Conservation (phyloP, 2,329 filamentous ascomycete species). For the Pseudogymnoascus sp. region DNA sequence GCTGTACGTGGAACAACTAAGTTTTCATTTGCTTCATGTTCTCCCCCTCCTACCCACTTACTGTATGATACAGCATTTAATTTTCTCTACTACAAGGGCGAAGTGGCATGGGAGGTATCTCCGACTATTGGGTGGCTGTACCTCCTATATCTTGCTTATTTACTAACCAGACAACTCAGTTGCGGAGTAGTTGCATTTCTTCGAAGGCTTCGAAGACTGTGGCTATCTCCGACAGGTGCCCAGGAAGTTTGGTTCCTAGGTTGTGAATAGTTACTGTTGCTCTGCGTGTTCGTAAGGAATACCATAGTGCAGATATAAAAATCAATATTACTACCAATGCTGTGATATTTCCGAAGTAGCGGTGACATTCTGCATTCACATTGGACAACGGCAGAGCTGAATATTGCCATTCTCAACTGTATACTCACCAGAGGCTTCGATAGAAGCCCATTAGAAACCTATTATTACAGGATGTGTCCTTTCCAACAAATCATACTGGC, state of each 20-base stretch:
- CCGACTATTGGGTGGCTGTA: not conserved
- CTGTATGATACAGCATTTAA: not conserved
- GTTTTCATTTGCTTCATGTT: not conserved
- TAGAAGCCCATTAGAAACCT: not conserved
- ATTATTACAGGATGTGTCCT: not conserved
- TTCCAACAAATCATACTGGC: not conserved
- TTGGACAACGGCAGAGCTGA: not conserved
- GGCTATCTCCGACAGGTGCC: not conserved
- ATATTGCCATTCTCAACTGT: not conserved
- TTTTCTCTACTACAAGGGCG: not conserved
- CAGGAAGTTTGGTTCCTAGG: not conserved
- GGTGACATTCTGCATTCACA: not conserved
- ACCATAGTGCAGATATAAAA: not conserved
- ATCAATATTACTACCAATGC: slow-evolving; percentile 1
- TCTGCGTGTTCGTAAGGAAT: not conserved
- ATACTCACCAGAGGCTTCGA: not conserved
- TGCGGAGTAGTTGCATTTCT: not conserved
- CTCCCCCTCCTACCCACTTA: not conserved
- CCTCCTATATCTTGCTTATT: not conserved
- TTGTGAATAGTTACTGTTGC: not conserved
- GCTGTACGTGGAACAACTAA: not conserved
- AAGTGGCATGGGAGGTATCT: not conserved
- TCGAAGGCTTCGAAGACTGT: not conserved
- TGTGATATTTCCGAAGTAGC: not conserved
- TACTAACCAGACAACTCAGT: too few species aligned